Base-by-base conservation (phyloP, 495 filamentous ascomycete species). In the Penicillium desertorum region DNA sequence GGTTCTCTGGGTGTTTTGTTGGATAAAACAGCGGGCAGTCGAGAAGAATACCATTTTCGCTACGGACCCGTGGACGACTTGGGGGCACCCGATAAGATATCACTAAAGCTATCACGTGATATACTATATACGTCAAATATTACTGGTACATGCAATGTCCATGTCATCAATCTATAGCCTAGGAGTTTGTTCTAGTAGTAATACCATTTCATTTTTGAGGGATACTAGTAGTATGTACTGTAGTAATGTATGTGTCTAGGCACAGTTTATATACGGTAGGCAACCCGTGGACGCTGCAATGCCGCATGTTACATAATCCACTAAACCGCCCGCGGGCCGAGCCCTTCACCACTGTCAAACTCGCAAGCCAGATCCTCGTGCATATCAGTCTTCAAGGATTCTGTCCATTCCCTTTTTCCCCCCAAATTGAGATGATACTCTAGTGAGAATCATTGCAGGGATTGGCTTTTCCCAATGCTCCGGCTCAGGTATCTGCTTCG, bases 391-490 rank as follows among this genome's bases (percentile, higher is more conserved):
- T 39, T 12, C 23, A 19, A 53, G 27, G 25, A 43, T 45, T 37
- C 34, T 45, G 9, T 52, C 45, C 9, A 29, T 47, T 57, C 44
- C 46, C 43, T 47, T 12, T 16, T 36, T 42, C 34, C 12, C 11
- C 42, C 36, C 30, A 27, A 27, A 39, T 27, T 52, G 54, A 62
- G 20, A 54, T 59, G 59, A 52, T 55, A 50, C 20, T 20, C 56
- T 37, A 55, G 58, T 56, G 30, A 59, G 12, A 54, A 42, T 37
- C 29, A 11, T 49, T 25, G 34, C 19, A 36, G 29, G 43, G 41
- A 44, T 59, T 65, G 62, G 49, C 36, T 62, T 51, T 54, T 71
- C 57, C 62, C 68, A 74, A 78, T 78, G 75, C 65, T 70, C 60
- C 66, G 65, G 51, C 51, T 72, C 60, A 69, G 70, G 46, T 67